These are phyloP conservation scores for Taphrina pruni DNA, from an alignment of 1,139 yeast genomes.

Conservation along the genomic window DNA sequence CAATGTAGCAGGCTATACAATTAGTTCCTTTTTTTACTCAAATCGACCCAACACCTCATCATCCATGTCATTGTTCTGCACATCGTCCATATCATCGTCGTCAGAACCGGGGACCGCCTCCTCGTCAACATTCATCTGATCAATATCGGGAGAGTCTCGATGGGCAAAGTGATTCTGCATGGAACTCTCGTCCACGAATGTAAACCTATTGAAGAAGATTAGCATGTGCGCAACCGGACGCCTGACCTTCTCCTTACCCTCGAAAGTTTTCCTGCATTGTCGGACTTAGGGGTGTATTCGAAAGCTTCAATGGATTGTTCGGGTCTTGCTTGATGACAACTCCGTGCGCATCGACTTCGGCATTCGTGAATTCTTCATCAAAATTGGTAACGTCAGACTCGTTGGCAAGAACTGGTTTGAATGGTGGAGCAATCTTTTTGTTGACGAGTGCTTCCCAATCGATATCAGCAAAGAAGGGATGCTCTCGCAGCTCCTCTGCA, in stretches of 20 bases:
- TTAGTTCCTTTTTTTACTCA: slow-evolving; percentile 7
- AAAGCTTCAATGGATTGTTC: slow-evolving; percentile 59
- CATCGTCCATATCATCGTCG: slow-evolving; percentile 36
- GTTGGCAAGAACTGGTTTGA: slow-evolving; percentile 86
- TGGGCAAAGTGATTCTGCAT: slow-evolving; percentile 32
- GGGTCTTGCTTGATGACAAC: slow-evolving; percentile 54
- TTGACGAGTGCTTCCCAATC: slow-evolving; percentile 82
- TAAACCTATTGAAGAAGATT: slow-evolving; percentile 8
- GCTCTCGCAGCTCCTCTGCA: slow-evolving; percentile 88
- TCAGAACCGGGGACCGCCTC: slow-evolving; percentile 35
- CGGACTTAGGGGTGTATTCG: slow-evolving; percentile 85
- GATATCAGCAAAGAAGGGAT: slow-evolving; percentile 85
- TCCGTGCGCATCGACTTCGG: slow-evolving; percentile 70
- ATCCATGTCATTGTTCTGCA: slow-evolving; percentile 29
- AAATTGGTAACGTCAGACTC: slow-evolving; percentile 95
- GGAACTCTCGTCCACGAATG: slow-evolving; percentile 38
- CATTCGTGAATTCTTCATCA: slow-evolving; percentile 95
- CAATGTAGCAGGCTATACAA: slow-evolving; percentile 16
- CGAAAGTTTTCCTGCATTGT: slow-evolving; percentile 95
- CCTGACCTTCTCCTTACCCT: slow-evolving; percentile 55
- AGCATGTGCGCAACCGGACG: no score
- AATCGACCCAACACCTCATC: slow-evolving; percentile 36
- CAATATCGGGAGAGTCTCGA: slow-evolving; percentile 23
- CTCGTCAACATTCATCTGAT: slow-evolving; percentile 35
- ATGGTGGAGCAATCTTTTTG: slow-evolving; percentile 95